A percentile compares a stretch with the other conserved stretches of the same genome.
Conservation (phyloP, 2,329 filamentous ascomycete species). For the Polytolypa hystricis region DNA sequence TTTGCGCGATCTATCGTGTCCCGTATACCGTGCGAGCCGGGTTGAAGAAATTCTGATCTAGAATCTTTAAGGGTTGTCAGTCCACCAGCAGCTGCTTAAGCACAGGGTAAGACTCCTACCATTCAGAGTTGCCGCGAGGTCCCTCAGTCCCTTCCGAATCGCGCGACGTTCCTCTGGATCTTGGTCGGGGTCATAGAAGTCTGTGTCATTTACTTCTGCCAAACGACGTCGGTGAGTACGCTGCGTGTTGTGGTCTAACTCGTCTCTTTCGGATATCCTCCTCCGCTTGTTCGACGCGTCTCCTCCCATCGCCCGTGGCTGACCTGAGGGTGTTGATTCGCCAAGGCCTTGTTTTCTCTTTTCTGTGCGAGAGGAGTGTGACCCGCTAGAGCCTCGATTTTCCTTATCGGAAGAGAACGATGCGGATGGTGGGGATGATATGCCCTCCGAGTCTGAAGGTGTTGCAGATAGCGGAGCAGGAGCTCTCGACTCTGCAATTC, state of each 20-base stretch:
- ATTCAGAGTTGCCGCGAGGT: constrained; percentile 47
- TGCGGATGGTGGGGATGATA: constrained; percentile 20
- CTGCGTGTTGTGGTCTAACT: constrained; percentile 3
- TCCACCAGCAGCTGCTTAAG: neutral
- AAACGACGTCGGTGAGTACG: constrained; percentile 6
- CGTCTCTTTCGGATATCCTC: constrained; percentile 8
- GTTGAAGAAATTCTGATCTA: constrained; percentile 57
- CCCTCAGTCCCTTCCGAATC: constrained; percentile 58
- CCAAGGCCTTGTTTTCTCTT: constrained; percentile 12
- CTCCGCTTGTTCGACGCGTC: constrained; percentile 12
- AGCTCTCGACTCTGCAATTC: no score
- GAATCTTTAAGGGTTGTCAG: constrained; percentile 44
- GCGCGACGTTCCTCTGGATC: constrained; percentile 57
- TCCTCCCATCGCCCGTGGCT: constrained; percentile 4
- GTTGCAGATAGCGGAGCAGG: constrained; percentile 4
- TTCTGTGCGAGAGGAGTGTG: no score
- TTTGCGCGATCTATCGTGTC: constrained; percentile 58
- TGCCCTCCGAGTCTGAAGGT: constrained; percentile 6
- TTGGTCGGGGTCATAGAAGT: constrained; percentile 67
- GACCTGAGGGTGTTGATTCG: constrained; percentile 1
- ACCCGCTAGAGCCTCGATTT: constrained; percentile 25
- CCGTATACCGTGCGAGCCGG: constrained; percentile 53
- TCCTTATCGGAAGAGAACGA: constrained; percentile 35
- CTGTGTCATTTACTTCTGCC: constrained; percentile 25
- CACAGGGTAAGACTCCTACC: constrained; percentile 27